These are phyloP conservation scores for Arthrobotrys megalospora DNA, from an alignment of 2,329 filamentous ascomycete genomes.

Conservation along the genomic window DNA sequence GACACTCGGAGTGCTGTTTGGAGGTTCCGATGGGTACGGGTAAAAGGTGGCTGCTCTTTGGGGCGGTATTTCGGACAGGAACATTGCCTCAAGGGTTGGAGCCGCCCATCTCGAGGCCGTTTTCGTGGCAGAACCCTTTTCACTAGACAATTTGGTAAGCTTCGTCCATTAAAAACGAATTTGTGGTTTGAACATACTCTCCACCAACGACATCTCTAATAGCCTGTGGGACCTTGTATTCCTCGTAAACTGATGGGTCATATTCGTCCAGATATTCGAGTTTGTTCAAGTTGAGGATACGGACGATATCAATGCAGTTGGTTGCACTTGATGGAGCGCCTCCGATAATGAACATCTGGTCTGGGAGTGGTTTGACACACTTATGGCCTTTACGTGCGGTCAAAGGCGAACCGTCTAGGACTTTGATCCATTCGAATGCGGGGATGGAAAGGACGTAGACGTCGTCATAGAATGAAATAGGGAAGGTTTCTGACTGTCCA, in stretches of 20 bases:
- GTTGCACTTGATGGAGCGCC: conserved; percentile 41
- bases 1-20: conserved; percentile 33
- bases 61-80: conserved; percentile 45
- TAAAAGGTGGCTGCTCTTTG: conserved; percentile 50
- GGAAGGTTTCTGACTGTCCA: conserved; percentile 44
- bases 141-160: conserved; percentile 25
- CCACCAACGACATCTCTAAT: conserved; percentile 63
- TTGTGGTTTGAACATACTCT: conserved; percentile 59
- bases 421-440: conserved; percentile 64
- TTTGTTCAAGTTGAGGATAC: conserved; percentile 65
- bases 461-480: conserved; percentile 58
- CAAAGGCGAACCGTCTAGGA: conserved; percentile 57
- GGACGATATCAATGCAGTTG: conserved; percentile 65
- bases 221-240: conserved; percentile 63
- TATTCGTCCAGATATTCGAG: conserved; percentile 62
- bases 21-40: conserved; percentile 41
- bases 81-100: conserved; percentile 59
- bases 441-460: conserved; percentile 65
- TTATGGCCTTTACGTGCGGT: conserved; percentile 62
- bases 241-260: conserved; percentile 60
- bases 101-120: conserved; percentile 60
- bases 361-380: conserved; percentile 66
- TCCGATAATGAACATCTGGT: conserved; percentile 65
- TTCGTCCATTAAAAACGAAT: not conserved
- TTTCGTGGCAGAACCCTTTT: conserved; percentile 61